A percentile compares a stretch with the other conserved stretches of the same genome.
Evolutionary conservation across 164 flowering plant species (phyloP).

Genomic region (Annona squamosa): DNA sequence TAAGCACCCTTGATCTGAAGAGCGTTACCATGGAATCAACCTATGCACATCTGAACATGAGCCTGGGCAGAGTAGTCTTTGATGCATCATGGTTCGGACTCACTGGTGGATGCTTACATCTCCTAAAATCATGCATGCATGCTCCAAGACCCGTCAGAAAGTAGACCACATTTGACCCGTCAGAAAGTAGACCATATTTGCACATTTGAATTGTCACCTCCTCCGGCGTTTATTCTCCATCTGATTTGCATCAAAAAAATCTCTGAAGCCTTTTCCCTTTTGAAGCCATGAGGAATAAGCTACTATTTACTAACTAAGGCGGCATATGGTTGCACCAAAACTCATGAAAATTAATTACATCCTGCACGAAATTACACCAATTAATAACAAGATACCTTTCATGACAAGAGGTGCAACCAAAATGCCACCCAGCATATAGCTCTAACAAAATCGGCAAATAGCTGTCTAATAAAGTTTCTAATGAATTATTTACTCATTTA

Average conservation of each 20-base stretch:
- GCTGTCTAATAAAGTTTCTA: too few species aligned
- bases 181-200: background rate
- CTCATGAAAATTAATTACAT: too few species aligned
- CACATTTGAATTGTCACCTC: conserved; percentile 3
- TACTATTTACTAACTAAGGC: too few species aligned
- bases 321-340: too few species aligned
- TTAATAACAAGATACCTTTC: too few species aligned
- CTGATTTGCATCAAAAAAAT: background rate
- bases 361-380: too few species aligned
- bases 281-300: background rate
- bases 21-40: conserved; percentile 1
- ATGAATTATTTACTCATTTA: too few species aligned
- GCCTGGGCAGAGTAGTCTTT: background rate
- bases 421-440: too few species aligned
- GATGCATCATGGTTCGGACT: background rate
- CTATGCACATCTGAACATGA: conserved; percentile 3
- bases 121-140: background rate
- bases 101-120: background rate
- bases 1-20: conserved; percentile 2
- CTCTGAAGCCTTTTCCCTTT: background rate
- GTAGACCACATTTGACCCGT: background rate
- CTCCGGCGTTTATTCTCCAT: conserved; percentile 9
- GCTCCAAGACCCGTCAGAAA: background rate
- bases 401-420: too few species aligned
- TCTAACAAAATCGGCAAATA: too few species aligned